A percentile compares a stretch with the other conserved stretches of the same genome.
phyloP scores from a whole-genome alignment of 352 stramenopile species.

The Phytophthora citricola region DNA sequence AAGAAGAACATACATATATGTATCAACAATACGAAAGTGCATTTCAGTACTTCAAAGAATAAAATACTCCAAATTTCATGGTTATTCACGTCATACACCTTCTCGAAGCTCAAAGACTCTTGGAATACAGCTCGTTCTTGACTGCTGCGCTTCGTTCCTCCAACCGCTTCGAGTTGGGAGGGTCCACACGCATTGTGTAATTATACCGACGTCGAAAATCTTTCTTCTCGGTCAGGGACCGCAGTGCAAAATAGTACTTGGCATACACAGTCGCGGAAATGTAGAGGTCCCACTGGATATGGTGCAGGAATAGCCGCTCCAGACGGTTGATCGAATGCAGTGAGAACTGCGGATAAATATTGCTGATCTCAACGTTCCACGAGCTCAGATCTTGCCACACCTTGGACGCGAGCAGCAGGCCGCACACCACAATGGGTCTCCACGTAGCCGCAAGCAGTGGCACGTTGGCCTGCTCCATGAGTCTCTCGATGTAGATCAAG shows the following conservation, averaged over 20 bases:
- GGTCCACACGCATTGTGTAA: constrained; percentile 88
- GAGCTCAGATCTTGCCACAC: constrained; percentile 99
- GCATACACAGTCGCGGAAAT: constrained; percentile 95
- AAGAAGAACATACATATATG: no score
- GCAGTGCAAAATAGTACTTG: constrained; percentile 99
- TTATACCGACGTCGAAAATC: constrained; percentile 92
- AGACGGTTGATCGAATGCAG: constrained; percentile 98
- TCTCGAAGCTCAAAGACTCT: constrained; percentile 64
- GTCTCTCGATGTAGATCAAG: constrained; percentile 99
- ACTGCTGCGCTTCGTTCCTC: constrained; percentile 87
- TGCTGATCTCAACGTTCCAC: constrained; percentile 98
- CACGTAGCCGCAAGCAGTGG: constrained; percentile 95
- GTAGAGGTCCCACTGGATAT: constrained; percentile 99
- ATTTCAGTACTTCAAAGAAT: no score
- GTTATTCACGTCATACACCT: constrained; percentile 4
- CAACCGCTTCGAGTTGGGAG: constrained; percentile 86
- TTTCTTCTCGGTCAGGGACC: constrained; percentile 91
- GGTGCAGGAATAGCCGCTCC: constrained; percentile 96
- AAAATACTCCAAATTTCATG: no score
- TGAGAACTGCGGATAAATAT: constrained; percentile 98
- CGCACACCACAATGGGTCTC: constrained; percentile 98
- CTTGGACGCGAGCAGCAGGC: constrained; percentile 98
- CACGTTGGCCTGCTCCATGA: constrained; percentile 98
- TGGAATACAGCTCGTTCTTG: constrained; percentile 85
- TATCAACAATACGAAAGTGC: no score